Conservation (phyloP, 2,329 filamentous ascomycete genomes). For the Fusarium goolgardi region DNA sequence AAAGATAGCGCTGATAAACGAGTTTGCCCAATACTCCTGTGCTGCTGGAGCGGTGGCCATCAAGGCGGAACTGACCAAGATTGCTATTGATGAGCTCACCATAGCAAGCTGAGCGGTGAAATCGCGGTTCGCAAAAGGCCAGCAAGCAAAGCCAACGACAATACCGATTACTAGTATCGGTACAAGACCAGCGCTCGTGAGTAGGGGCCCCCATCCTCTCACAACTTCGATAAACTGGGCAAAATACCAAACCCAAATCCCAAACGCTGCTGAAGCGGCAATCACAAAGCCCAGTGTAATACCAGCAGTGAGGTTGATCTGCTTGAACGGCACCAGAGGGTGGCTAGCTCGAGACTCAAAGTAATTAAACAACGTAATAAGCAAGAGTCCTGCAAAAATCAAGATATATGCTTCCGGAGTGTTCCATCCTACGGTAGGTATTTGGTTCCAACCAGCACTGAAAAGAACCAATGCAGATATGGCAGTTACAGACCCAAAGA, state of each 20-base stretch:
- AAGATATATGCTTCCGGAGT: constrained; percentile 36
- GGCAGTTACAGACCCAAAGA: constrained; percentile 28
- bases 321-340: constrained; percentile 41
- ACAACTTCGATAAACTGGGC: constrained; percentile 42
- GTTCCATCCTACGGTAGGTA: constrained; percentile 35
- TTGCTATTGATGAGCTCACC: constrained; percentile 32
- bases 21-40: constrained; percentile 44
- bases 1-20: constrained; percentile 44
- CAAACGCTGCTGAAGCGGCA: constrained; percentile 41
- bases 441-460: constrained; percentile 44
- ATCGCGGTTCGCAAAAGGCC: constrained; percentile 34
- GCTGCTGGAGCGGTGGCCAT: constrained; percentile 40
- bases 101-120: constrained; percentile 35
- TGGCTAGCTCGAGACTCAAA: constrained; percentile 40
- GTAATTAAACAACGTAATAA: constrained; percentile 28
- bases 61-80: constrained; percentile 39
- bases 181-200: constrained; percentile 39
- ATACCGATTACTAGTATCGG: constrained; percentile 39
- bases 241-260: constrained; percentile 46
- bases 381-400: constrained; percentile 34
- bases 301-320: constrained; percentile 33
- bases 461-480: constrained; percentile 39
- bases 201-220: constrained; percentile 40
- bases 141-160: constrained; percentile 30
- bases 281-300: constrained; percentile 35